phyloP scores from a whole-genome alignment of 108 stramenopile genomes.

The Skeletonema marinoi region DNA sequence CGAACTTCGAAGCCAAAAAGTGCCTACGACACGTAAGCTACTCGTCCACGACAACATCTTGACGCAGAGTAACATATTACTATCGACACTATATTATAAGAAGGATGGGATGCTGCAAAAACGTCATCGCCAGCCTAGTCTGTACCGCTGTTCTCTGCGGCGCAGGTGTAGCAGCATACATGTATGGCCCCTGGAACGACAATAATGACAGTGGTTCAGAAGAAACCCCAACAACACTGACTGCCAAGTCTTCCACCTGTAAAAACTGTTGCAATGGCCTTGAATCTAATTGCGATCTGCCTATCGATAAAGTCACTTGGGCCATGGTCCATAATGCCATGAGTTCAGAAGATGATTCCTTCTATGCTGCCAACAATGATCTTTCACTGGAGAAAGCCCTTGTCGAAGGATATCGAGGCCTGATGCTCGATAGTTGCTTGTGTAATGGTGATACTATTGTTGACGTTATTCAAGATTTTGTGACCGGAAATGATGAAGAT shows the following conservation, averaged over 20 bases:
- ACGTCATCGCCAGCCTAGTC: background rate
- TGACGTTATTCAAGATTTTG: slow-evolving; percentile 4
- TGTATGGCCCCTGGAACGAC: background rate
- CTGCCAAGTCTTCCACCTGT: background rate
- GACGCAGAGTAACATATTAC: no score
- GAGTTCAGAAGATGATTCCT: slow-evolving; percentile 53
- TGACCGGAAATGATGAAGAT: background rate
- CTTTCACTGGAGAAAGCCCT: slow-evolving; percentile 62
- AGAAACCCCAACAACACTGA: background rate
- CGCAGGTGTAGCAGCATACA: background rate
- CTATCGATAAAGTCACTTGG: slow-evolving; percentile 62
- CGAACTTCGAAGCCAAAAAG: no score
- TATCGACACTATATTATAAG: no score
- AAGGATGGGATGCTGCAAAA: background rate
- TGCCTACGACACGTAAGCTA: no score
- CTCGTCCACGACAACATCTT: no score
- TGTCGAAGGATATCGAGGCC: slow-evolving; percentile 68
- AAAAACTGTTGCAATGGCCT: slow-evolving; percentile 69
- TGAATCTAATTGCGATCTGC: slow-evolving; percentile 54
- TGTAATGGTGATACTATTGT: slow-evolving; percentile 44
- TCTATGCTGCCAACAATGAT: slow-evolving; percentile 59
- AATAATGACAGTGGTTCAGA: background rate
- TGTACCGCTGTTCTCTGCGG: background rate
- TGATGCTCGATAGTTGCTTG: slow-evolving; percentile 69
- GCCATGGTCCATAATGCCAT: slow-evolving; percentile 73